Base-by-base conservation (phyloP, 805 yeast genomes). In the Candida jianshihensis region DNA sequence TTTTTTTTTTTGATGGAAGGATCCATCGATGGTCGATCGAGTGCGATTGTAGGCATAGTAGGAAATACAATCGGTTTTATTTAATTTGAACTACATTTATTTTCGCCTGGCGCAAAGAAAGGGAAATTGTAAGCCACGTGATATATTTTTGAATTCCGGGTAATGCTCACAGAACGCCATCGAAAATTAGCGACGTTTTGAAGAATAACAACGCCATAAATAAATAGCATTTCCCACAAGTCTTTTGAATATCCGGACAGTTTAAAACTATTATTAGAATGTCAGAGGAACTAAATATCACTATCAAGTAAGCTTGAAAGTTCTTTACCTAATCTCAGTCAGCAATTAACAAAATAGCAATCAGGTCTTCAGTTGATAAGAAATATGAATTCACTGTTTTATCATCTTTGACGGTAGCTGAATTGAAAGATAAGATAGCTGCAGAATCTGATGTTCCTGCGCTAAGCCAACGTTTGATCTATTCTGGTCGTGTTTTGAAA, bases 401-500 rank as follows among this genome's bases (percentile, higher is more conserved):
- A 15, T 57, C 75, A 0, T 46, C 70, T 13, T 56, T 68, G 31
- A 76, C 89, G 2, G 77, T 90, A 24, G 63, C 66, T 17, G 83
- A 80, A 42, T 69, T 90, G 46, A 90, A 90, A 60, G 70, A 69
- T 26, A 66, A 66, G 46, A 68, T 90, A 35, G 78, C 78, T 19
- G 64, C 66, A 16, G 71, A 68, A 40, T 61, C 88, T 6, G 80
- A 75, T 17, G 68, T 88, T 30, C 81, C 95, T 5, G 77, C 75
- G 1, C 81, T 71, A n/a, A 74, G 81, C 42, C 97, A 89, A 62
- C 72, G 97, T 40, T 70, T 90, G 55, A 89, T 90, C 53, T 90
- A 84, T 64, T 84, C 96, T 3, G 98, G 98, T 28, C 81, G 90
- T 48, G 95, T 92, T 24, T 71, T 90, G 54, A 89, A 89, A 59